Evolutionary conservation across 768 basidiomycete species (phyloP).

Genomic region (Lactarius hatsudake): DNA sequence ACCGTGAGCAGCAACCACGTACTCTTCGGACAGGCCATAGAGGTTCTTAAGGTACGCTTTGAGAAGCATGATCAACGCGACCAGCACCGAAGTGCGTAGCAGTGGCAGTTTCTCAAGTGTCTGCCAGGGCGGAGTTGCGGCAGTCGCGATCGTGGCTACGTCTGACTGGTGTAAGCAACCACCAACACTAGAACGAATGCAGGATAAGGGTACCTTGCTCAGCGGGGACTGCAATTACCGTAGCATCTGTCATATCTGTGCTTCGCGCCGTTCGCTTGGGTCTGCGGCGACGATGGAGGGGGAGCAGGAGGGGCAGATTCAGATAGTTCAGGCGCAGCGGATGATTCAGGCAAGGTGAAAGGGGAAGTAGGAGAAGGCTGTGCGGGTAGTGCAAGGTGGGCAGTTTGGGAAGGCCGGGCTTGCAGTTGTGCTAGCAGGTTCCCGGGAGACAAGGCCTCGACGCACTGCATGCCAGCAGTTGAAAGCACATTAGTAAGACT

Average conservation of each 20-base stretch:
- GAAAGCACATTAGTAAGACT: conserved; percentile 73
- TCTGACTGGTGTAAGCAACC: background rate
- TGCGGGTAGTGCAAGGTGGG: background rate
- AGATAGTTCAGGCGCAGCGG: background rate
- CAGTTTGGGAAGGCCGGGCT: conserved; percentile 26
- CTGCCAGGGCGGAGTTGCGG: conserved; percentile 18
- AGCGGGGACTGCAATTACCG: background rate
- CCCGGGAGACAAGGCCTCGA: conserved; percentile 69
- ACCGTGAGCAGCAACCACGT: conserved; percentile 34
- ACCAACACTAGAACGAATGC: background rate
- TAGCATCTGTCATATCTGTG: background rate
- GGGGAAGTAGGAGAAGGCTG: background rate
- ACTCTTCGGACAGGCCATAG: conserved; percentile 93
- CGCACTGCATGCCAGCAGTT: conserved; percentile 76
- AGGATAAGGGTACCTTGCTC: conserved; percentile 5
- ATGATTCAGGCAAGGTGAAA: background rate
- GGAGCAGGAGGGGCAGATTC: background rate
- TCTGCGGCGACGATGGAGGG: background rate
- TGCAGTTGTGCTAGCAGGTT: conserved; percentile 65
- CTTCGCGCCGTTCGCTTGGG: background rate
- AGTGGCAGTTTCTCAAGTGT: conserved; percentile 32
- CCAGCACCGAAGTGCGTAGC: conserved; percentile 68
- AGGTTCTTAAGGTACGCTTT: conserved; percentile 81
- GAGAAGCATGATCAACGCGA: conserved; percentile 83
- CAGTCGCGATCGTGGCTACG: background rate